Conservation (phyloP, 2,329 filamentous ascomycete genomes). For the Fusarium secorum region DNA sequence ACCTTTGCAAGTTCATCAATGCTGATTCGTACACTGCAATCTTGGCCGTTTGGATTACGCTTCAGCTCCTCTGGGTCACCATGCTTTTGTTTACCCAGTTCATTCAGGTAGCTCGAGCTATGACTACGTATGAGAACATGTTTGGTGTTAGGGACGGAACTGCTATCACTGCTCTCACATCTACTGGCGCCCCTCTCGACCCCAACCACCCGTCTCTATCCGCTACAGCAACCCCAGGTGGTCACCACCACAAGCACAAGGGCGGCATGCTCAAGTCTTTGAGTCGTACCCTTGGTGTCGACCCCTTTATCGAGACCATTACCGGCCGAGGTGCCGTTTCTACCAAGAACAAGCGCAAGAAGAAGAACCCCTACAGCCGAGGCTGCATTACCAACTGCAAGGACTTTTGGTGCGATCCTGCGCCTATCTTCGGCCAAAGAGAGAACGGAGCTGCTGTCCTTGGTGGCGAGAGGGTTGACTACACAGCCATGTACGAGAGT, state of each 20-base stretch:
- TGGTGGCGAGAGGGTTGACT: slow-evolving; percentile 82
- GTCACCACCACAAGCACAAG: slow-evolving; percentile 62
- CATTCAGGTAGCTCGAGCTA: slow-evolving; percentile 87
- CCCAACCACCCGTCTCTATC: slow-evolving; percentile 71
- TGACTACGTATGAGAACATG: slow-evolving; percentile 99
- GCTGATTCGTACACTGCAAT: slow-evolving; percentile 86
- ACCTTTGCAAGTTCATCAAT: slow-evolving; percentile 78
- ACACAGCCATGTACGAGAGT: slow-evolving; percentile 87
- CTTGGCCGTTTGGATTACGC: slow-evolving; percentile 76
- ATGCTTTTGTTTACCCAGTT: slow-evolving; percentile 97
- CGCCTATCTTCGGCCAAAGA: slow-evolving; percentile 78
- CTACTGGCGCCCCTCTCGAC: slow-evolving; percentile 76
- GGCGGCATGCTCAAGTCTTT: slow-evolving; percentile 78
- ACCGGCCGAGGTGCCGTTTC: slow-evolving; percentile 79
- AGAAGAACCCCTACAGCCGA: slow-evolving; percentile 83
- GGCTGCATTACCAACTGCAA: slow-evolving; percentile 89
- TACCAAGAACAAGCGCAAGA: slow-evolving; percentile 60
- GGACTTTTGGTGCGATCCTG: slow-evolving; percentile 95
- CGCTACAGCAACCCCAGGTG: slow-evolving; percentile 51
- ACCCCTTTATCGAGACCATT: slow-evolving; percentile 92
- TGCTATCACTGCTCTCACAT: slow-evolving; percentile 78
- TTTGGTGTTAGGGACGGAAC: slow-evolving; percentile 70
- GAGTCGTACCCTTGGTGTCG: slow-evolving; percentile 86
- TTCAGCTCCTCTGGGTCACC: slow-evolving; percentile 95
- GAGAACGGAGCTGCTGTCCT: slow-evolving; percentile 79